Evolutionary conservation across 2,329 filamentous ascomycete species (phyloP).

Genomic region (Phaeosphaeriaceae sp.): DNA sequence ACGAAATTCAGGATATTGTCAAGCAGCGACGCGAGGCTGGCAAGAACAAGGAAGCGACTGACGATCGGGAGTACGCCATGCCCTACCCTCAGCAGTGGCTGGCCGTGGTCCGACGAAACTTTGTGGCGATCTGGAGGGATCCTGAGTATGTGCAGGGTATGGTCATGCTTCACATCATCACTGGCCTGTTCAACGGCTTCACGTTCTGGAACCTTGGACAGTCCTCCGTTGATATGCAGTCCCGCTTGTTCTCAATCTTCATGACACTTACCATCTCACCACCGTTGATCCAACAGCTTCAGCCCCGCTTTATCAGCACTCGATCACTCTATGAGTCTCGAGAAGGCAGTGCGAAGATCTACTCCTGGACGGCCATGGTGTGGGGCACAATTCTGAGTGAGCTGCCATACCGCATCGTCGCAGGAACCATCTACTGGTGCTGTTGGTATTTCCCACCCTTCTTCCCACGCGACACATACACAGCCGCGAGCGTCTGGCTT

Average conservation of each 20-base stretch:
- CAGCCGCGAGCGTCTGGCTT: slow-evolving; percentile 68
- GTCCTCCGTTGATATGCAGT: slow-evolving; percentile 55
- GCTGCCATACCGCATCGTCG: slow-evolving; percentile 72
- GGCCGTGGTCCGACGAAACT: slow-evolving; percentile 57
- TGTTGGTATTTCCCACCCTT: slow-evolving; percentile 61
- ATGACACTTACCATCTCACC: slow-evolving; percentile 78
- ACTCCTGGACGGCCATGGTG: slow-evolving; percentile 75
- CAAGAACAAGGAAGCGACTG: slow-evolving; percentile 45
- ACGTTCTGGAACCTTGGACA: slow-evolving; percentile 57
- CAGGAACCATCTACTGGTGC: slow-evolving; percentile 68
- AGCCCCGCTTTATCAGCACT: slow-evolving; percentile 73
- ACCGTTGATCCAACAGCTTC: slow-evolving; percentile 77
- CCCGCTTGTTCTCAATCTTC: slow-evolving; percentile 76
- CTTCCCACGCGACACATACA: slow-evolving; percentile 64
- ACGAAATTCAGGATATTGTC: slow-evolving; percentile 53
- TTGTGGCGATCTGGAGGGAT: slow-evolving; percentile 70
- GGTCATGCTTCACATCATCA: slow-evolving; percentile 61
- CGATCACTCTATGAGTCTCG: slow-evolving; percentile 73
- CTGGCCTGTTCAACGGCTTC: slow-evolving; percentile 58
- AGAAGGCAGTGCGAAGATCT: slow-evolving; percentile 80
- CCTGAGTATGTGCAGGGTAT: slow-evolving; percentile 64
- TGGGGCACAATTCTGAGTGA: slow-evolving; percentile 72
- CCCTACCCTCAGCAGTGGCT: slow-evolving; percentile 51
- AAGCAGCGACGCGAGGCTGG: slow-evolving; percentile 39
- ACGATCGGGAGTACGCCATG: slow-evolving; percentile 55